Base-by-base conservation (phyloP, 768 basidiomycete genomes). In the Sporobolomyces pararoseus region DNA sequence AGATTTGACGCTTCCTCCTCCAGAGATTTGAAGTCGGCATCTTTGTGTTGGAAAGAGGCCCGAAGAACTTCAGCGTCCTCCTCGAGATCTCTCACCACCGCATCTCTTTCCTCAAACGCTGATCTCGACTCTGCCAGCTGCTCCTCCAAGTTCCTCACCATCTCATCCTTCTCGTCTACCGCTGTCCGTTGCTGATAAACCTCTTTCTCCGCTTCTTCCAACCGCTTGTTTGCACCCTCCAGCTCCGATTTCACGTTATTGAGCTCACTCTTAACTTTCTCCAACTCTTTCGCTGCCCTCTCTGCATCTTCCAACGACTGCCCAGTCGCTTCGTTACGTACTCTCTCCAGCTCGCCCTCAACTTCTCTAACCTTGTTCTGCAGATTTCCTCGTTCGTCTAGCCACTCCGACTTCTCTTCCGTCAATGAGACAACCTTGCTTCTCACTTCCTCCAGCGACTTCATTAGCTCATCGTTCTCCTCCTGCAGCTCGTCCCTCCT, bases 371-470 rank as follows among this genome's bases (percentile, higher is more conserved):
- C 76, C 71, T 89, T 87, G 23, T 85, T 84, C 66, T 86, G 83
- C 64, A 90, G 78, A 63, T 79, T 78, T 71, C 85, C 85, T 52
- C 86, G 81, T 75, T 85, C 85, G 70, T 91, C 88, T 51, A 83
- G 82, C 13, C 89, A 82, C 68, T 88, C 85, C 19, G 89, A 80
- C 78, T 87, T 89, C 69, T 82, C 83, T 44, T 86, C 84, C 4
- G 88, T 90, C 63, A 94, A 82, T 77, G 90, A 87, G 27, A 91
- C 86, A 71, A 91, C 86, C 81, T 91, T 91, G 47, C 89, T 85
- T 35, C 88, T 85, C 86, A 91, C 88, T 79, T 91, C 89, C 71
- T 91, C 87, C 68, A 92, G 80, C n/a, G 88, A 86, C 34, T 83
- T 85, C 86, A 91, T 85, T 39, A 93, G 83, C 61, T 39, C 52